These are phyloP conservation scores for Penicillium sp. DNA, from an alignment of 2,329 filamentous ascomycete genomes.

Conservation along the genomic window DNA sequence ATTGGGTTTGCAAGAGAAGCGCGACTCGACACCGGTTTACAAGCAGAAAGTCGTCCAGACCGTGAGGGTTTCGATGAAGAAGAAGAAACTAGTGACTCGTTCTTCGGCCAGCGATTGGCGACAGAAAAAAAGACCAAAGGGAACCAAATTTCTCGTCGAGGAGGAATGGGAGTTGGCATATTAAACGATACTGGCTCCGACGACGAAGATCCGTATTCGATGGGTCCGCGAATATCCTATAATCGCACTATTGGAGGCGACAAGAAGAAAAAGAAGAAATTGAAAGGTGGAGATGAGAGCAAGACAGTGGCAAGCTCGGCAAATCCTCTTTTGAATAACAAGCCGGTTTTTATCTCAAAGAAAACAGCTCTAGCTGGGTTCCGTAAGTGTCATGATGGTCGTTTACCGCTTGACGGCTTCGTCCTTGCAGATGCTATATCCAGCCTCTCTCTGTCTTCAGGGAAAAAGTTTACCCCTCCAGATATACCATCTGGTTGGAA, in stretches of 20 bases:
- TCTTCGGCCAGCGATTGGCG: slow-evolving; percentile 33
- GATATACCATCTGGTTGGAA: slow-evolving; percentile 61
- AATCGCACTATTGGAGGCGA: slow-evolving; percentile 76
- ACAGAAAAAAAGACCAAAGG: slow-evolving; percentile 36
- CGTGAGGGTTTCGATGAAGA: slow-evolving; percentile 19
- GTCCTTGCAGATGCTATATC: slow-evolving; percentile 58
- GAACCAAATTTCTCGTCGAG: slow-evolving; percentile 54
- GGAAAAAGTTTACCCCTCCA: slow-evolving; percentile 44
- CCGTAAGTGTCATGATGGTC: slow-evolving; percentile 77
- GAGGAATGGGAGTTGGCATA: slow-evolving; percentile 81
- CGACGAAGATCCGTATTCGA: slow-evolving; percentile 89
- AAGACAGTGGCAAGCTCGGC: slow-evolving; percentile 46
- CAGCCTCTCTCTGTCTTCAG: slow-evolving; percentile 44
- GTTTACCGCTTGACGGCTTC: slow-evolving; percentile 76
- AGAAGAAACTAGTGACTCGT: slow-evolving; percentile 30
- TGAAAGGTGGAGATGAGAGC: slow-evolving; percentile 32
- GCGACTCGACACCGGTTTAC: slow-evolving; percentile 24
- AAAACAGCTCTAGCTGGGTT: slow-evolving; percentile 51
- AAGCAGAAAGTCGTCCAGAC: slow-evolving; percentile 22
- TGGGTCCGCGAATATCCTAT: slow-evolving; percentile 86
- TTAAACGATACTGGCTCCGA: slow-evolving; percentile 92
- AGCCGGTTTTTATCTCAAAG: slow-evolving; percentile 73
- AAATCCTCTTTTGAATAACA: slow-evolving; percentile 63
- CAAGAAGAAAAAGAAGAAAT: slow-evolving; percentile 70
- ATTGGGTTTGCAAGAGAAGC: slow-evolving; percentile 44